These are phyloP conservation scores for Cardiospermum halicacabum DNA, from an alignment of 345 rosid genomes.

Conservation along the genomic window DNA sequence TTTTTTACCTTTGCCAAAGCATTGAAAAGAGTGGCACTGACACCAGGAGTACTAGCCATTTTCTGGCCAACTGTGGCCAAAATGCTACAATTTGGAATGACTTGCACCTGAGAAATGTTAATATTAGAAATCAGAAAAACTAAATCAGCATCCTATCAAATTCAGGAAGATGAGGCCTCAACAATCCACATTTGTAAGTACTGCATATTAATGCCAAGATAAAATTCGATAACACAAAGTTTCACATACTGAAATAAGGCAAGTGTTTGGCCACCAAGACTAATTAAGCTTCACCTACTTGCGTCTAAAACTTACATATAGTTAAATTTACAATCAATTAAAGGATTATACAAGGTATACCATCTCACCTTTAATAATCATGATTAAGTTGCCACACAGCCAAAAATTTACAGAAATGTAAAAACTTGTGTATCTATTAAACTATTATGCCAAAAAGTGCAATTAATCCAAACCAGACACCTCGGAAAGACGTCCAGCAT, in stretches of 20 bases:
- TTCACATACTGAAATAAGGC: neutral
- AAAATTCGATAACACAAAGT: slow-evolving; percentile 4
- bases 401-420: neutral
- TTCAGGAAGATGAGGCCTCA: neutral
- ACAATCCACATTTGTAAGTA: neutral
- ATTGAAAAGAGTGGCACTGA: slow-evolving; percentile 93
- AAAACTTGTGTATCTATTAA: slow-evolving; percentile 2
- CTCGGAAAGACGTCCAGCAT: slow-evolving; percentile 98
- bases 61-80: slow-evolving; percentile 97
- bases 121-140: slow-evolving; percentile 16
- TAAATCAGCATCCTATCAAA: slow-evolving; percentile 9
- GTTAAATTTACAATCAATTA: neutral
- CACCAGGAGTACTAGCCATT: slow-evolving; percentile 99
- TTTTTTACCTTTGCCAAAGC: slow-evolving; percentile 83
- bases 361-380: neutral
- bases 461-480: slow-evolving; percentile 26
- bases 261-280: neutral
- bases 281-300: neutral
- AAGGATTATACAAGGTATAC: neutral
- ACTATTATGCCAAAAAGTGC: neutral
- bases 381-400: neutral
- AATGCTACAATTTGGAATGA: slow-evolving; percentile 89
- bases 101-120: slow-evolving; percentile 55
- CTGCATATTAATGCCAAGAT: neutral
- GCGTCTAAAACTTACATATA: neutral